Evolutionary conservation across 2,329 filamentous ascomycete species (phyloP).

Genomic region (Aspergillus bombycis): DNA sequence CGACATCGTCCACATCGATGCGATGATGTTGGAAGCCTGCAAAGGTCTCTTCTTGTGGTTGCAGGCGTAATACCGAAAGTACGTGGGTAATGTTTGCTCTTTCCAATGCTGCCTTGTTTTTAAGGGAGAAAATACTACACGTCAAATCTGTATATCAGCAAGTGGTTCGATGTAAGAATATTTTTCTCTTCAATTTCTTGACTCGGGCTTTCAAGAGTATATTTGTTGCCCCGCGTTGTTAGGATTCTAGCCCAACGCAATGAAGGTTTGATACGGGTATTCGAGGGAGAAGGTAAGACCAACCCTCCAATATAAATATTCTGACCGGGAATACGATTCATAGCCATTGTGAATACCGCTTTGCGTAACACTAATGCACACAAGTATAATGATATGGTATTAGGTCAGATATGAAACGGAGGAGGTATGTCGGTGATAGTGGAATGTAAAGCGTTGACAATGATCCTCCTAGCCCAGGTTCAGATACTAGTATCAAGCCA

Average conservation of each 20-base stretch:
- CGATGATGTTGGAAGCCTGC: slow-evolving; percentile 71
- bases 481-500: slow-evolving; percentile 2
- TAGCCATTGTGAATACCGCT: slow-evolving; percentile 32
- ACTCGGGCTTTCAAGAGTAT: not conserved
- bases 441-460: not conserved
- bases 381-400: not conserved
- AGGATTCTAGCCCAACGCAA: not conserved
- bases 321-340: slow-evolving; percentile 70
- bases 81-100: slow-evolving; percentile 84
- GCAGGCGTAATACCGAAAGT: slow-evolving; percentile 75
- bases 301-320: slow-evolving; percentile 82
- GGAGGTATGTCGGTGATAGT: not conserved
- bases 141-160: slow-evolving; percentile 12
- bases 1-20: slow-evolving; percentile 87
- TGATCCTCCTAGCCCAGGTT: not conserved
- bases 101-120: slow-evolving; percentile 69
- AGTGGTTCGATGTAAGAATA: not conserved
- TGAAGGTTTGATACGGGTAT: slow-evolving; percentile 5
- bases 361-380: not conserved
- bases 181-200: not conserved
- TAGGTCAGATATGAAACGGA: not conserved
- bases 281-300: slow-evolving; percentile 23
- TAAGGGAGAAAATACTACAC: slow-evolving; percentile 75
- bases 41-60: slow-evolving; percentile 59
- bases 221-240: slow-evolving; percentile 8